These are phyloP conservation scores for Moesziomyces aphidis DNA, from an alignment of 1,284 basidiomycete species.

Conservation along the genomic window DNA sequence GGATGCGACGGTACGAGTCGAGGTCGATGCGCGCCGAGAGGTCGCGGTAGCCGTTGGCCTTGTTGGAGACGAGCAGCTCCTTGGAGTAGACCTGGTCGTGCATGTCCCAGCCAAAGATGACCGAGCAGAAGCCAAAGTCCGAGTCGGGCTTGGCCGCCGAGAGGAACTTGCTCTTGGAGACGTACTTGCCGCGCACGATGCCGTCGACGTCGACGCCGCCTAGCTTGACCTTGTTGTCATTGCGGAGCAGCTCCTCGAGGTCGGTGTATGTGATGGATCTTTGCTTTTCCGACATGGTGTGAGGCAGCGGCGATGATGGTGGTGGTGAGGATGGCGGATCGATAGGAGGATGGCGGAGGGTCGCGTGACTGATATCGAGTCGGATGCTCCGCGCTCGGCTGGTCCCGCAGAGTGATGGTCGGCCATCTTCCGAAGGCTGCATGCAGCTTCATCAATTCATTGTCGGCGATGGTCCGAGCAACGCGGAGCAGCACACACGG, in stretches of 20 bases:
- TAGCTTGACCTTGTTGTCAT: slow-evolving; percentile 84
- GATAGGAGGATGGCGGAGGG: neutral
- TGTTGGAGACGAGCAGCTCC: slow-evolving; percentile 90
- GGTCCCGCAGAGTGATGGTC: too few relatives aligned
- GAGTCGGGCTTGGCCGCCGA: slow-evolving; percentile 83
- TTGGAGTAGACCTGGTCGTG: slow-evolving; percentile 73
- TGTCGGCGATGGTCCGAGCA: slow-evolving; percentile 18
- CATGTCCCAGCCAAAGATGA: slow-evolving; percentile 58
- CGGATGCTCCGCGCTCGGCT: too few relatives aligned
- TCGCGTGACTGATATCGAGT: too few relatives aligned
- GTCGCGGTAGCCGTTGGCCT: slow-evolving; percentile 89
- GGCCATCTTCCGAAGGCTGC: neutral
- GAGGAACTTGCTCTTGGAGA: slow-evolving; percentile 93
- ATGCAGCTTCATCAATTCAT: neutral
- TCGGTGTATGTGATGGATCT: slow-evolving; percentile 37
- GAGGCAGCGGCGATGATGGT: neutral
- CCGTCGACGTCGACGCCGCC: slow-evolving; percentile 74
- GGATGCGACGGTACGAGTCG: slow-evolving; percentile 81
- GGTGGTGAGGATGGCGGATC: slow-evolving; percentile 3
- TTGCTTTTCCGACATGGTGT: slow-evolving; percentile 25
- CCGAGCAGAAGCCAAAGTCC: slow-evolving; percentile 56
- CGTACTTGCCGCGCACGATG: slow-evolving; percentile 90
- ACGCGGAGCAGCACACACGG: neutral
- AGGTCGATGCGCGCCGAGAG: slow-evolving; percentile 85
- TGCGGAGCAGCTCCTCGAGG: slow-evolving; percentile 69